A percentile compares a stretch with the other conserved stretches of the same genome.
phyloP scores from a whole-genome alignment of 2,329 filamentous ascomycete species.

The Aspergillus thermomutatus region DNA sequence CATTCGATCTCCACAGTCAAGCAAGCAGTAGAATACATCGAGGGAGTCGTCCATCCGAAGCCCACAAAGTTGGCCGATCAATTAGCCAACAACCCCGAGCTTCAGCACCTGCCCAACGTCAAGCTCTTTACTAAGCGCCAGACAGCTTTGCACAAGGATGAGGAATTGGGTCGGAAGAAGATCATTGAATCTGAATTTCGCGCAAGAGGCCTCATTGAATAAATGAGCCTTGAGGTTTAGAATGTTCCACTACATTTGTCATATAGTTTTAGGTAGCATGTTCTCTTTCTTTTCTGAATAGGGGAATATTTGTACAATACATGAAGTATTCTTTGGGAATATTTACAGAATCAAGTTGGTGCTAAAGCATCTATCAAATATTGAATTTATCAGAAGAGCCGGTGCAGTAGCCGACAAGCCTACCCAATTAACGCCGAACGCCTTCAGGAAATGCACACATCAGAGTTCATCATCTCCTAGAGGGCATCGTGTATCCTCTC shows the following conservation, averaged over 20 bases:
- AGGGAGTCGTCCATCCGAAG: conserved; percentile 31
- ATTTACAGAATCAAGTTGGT: conserved; percentile 23
- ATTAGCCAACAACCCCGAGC: conserved; percentile 46
- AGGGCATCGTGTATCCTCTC: conserved; percentile 53
- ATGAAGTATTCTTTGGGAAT: conserved; percentile 1
- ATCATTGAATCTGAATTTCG: conserved; percentile 68
- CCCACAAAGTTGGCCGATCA: conserved; percentile 60
- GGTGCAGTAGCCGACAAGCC: conserved; percentile 10
- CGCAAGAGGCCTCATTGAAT: conserved; percentile 58
- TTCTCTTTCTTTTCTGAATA: conserved; percentile 4
- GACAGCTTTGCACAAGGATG: conserved; percentile 70
- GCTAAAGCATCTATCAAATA: neutral
- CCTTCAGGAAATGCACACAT: conserved; percentile 6
- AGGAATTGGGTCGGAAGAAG: conserved; percentile 72
- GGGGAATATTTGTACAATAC: neutral
- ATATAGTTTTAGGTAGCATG: conserved; percentile 19
- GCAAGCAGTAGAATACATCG: conserved; percentile 53
- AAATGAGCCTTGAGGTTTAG: conserved; percentile 1
- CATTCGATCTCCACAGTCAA: conserved; percentile 53
- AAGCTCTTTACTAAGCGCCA: conserved; percentile 62
- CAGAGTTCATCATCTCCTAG: conserved; percentile 31
- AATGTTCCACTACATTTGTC: conserved; percentile 3
- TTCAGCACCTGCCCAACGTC: conserved; percentile 65
- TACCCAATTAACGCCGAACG: conserved; percentile 4
- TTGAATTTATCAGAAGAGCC: neutral